phyloP scores from a whole-genome alignment of 1,284 basidiomycete genomes.

The Pyrrhoderma lamaoense region DNA sequence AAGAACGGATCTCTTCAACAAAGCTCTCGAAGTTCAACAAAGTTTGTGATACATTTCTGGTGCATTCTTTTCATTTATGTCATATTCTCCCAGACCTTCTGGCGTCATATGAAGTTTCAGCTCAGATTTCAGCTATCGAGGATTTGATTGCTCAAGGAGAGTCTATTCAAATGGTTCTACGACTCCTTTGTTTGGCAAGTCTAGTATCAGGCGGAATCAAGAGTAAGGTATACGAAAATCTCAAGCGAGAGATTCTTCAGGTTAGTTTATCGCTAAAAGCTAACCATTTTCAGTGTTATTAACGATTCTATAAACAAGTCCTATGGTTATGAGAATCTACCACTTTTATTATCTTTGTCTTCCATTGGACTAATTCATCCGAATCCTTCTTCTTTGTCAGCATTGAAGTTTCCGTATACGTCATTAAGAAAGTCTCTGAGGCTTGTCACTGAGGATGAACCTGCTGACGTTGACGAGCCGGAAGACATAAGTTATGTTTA shows the following conservation, averaged over 20 bases:
- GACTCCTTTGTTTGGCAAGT: slow-evolving; percentile 82
- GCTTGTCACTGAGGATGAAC: slow-evolving; percentile 82
- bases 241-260: slow-evolving; percentile 91
- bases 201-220: slow-evolving; percentile 85
- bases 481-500: slow-evolving; percentile 96
- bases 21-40: slow-evolving; percentile 92
- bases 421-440: slow-evolving; percentile 78
- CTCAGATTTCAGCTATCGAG: slow-evolving; percentile 77
- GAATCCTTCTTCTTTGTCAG: slow-evolving; percentile 43
- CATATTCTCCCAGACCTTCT: slow-evolving; percentile 61
- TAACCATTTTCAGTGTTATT: background rate
- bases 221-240: slow-evolving; percentile 75
- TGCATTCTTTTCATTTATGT: slow-evolving; percentile 4
- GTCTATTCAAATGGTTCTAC: slow-evolving; percentile 69
- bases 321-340: slow-evolving; percentile 88
- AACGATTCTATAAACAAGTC: slow-evolving; percentile 39
- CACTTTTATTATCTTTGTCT: slow-evolving; percentile 77
- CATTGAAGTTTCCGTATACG: slow-evolving; percentile 61
- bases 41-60: slow-evolving; percentile 44
- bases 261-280: slow-evolving; percentile 33
- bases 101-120: slow-evolving; percentile 76
- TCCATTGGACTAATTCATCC: slow-evolving; percentile 64
- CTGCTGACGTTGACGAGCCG: slow-evolving; percentile 64
- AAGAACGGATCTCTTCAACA: slow-evolving; percentile 85
- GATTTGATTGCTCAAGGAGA: slow-evolving; percentile 82